Base-by-base conservation (phyloP, 768 basidiomycete genomes). In the Coprinellus micaceus region DNA sequence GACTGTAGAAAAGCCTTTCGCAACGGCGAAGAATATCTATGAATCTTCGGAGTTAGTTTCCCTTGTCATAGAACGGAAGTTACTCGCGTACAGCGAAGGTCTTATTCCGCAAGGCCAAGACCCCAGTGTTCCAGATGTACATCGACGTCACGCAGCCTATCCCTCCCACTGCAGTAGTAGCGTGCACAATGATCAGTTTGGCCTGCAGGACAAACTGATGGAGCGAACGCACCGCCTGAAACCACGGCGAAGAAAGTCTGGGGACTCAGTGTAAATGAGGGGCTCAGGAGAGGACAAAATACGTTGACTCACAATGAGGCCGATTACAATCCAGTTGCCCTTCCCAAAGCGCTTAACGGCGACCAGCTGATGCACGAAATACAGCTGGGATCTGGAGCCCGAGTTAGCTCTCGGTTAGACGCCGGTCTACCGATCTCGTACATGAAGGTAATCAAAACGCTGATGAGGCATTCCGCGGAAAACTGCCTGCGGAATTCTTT, bases 391-490 rank as follows among this genome's bases (percentile, higher is more conserved):
- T 29, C 77, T 78, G 57, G 28, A 51, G 30, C 45, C 47, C 40
- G 26, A 2, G 46, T 22, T 21, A 15, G 11, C n/a, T n/a, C n/a
- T n/a, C n/a, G n/a, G n/a, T n/a, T n/a, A 15, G 17, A 2, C 10
- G 25, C 12, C 17, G 19, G 24, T 11, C 19, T 17, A 43, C 7
- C n/a, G 5, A 39, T 19, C 11, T 60, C 71, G 25, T 40, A 77
- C 77, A 71, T 78, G 58, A 75, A 69, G 9, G 76, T 78, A 33
- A 79, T 75, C 28, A 74, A 58, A 2, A 75, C 71, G 2, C 77
- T 73, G 13, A 76, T 60, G n/a, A 79, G 65, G 53, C 77, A 79
- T 63, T 79, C 78, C 26, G 69, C 68, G 9, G 72, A 70, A 67
- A 58, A 64, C 52, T 63, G 60, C 6, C 62, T 63, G 53, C 13